phyloP scores from a whole-genome alignment of 2,329 filamentous ascomycete genomes.

The Lecanosticta acicola region DNA sequence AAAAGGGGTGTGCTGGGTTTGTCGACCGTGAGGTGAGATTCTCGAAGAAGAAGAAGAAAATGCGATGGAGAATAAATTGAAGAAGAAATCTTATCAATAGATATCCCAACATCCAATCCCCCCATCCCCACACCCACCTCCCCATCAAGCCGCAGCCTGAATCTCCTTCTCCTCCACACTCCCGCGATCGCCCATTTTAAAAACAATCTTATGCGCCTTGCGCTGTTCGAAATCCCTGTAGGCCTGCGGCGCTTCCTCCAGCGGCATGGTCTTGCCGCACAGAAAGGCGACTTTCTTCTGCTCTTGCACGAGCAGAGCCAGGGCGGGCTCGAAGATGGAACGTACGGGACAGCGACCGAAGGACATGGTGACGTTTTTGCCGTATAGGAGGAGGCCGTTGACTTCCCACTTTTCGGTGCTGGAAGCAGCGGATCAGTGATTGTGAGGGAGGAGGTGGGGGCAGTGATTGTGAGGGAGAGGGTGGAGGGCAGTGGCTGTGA shows the following conservation, averaged over 20 bases:
- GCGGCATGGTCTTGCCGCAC: constrained; percentile 49
- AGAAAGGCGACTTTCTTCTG: constrained; percentile 49
- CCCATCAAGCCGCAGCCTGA: constrained; percentile 8
- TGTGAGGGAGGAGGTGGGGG: background rate
- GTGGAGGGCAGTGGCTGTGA: background rate
- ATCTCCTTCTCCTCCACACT: constrained; percentile 17
- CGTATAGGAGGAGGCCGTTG: constrained; percentile 45
- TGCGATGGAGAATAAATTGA: no score
- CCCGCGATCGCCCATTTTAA: constrained; percentile 34
- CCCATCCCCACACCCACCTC: background rate
- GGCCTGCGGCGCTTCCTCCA: constrained; percentile 47
- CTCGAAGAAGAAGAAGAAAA: no score
- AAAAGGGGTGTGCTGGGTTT: no score
- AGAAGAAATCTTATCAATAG: background rate
- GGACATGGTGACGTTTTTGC: constrained; percentile 46
- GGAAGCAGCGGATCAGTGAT: background rate
- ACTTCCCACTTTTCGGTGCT: constrained; percentile 39
- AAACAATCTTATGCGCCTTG: constrained; percentile 50
- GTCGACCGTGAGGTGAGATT: no score
- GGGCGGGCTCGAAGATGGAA: constrained; percentile 45
- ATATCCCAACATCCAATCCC: background rate
- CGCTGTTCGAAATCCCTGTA: constrained; percentile 51
- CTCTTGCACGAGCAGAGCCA: constrained; percentile 43
- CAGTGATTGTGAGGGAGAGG: background rate
- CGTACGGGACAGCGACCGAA: constrained; percentile 49